Evolutionary conservation across 257 asterid genomes (phyloP), one percentile per base, ranked within the genome.

Genomic region (Eustoma russellianum): DNA sequence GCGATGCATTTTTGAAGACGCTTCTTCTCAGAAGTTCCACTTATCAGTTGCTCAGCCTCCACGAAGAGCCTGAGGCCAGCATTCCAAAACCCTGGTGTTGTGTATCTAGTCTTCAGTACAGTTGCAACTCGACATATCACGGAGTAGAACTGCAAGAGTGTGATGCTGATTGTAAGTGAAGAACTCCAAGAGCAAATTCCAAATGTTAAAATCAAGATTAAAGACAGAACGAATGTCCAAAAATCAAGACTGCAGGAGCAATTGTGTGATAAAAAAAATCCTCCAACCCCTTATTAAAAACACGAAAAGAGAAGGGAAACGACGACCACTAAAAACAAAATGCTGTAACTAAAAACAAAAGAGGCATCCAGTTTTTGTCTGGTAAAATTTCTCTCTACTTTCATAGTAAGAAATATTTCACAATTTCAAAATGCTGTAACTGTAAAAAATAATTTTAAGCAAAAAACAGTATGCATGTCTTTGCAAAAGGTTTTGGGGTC

Each of bases 11-110:
- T 70, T 35, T 74, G 79, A 73, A 90, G 67, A 69, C 82, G 83
- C 56, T 81, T 88, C 62, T 64, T 67, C 77, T 79, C 90, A 3
- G 86, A 63, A 40, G 70, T 69, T 48, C 77, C 76, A 7, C 73
- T 63, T 30, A 79, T 71, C 17, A 87, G 71, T 52, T n/a, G 75
- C 55, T 72, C 82, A 14, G 88, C 88, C 28, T 87, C 94, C 45
- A 77, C 64, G 74, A 91, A 91, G 61, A 91, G 90, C 68, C 56
- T 59, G 41, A 83, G 80, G 46, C 98, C 98, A 13, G 88, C 79
- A 70, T 68, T 78, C 98, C 98, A 91, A 67, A 91, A 91, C 52
- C 95, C 97, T 10, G 88, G 93, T 15, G 95, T 70, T 9, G 98
- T 91, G 73, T 91, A 83, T 65, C 98, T 76, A 2, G 98, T 74